Evolutionary conservation across 768 basidiomycete species (phyloP).

Genomic region (Tricholomella constricta): DNA sequence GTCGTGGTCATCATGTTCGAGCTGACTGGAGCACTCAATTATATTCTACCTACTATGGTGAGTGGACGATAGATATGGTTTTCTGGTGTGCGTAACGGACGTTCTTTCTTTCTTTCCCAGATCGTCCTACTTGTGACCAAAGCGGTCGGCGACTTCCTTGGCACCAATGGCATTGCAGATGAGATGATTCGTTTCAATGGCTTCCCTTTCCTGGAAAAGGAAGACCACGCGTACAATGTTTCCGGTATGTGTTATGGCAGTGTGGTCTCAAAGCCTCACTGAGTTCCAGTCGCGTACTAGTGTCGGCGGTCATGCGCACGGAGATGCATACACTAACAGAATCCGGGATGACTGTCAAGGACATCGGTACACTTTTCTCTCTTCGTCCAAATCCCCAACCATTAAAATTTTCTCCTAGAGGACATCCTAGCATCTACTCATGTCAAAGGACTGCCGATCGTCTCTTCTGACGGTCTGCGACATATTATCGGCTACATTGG

Average conservation of each 20-base stretch:
- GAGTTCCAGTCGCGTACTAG: constrained; percentile 37
- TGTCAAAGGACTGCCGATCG: constrained; percentile 91
- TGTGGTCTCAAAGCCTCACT: neutral
- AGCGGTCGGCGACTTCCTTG: constrained; percentile 93
- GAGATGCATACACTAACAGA: constrained; percentile 75
- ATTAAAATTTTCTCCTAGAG: constrained; percentile 47
- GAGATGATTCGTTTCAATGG: constrained; percentile 98
- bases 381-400: neutral
- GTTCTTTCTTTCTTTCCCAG: constrained; percentile 42
- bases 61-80: constrained; percentile 15
- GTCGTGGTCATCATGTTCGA: constrained; percentile 99
- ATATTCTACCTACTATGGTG: constrained; percentile 98
- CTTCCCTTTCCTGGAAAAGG: constrained; percentile 95
- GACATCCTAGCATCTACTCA: constrained; percentile 66
- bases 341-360: constrained; percentile 71
- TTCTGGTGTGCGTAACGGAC: neutral
- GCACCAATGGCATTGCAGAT: constrained; percentile 93
- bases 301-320: constrained; percentile 87
- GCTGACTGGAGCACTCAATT: constrained; percentile 94
- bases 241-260: constrained; percentile 58
- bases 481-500: constrained; percentile 88
- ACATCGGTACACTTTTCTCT: constrained; percentile 66
- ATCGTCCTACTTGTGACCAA: constrained; percentile 96
- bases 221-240: constrained; percentile 90
- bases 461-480: constrained; percentile 58